Percentiles rank a stretch among this genome's conserved stretches.
phyloP scores from a whole-genome alignment of 1,284 basidiomycete genomes.

The Papiliotrema fonsecae region DNA sequence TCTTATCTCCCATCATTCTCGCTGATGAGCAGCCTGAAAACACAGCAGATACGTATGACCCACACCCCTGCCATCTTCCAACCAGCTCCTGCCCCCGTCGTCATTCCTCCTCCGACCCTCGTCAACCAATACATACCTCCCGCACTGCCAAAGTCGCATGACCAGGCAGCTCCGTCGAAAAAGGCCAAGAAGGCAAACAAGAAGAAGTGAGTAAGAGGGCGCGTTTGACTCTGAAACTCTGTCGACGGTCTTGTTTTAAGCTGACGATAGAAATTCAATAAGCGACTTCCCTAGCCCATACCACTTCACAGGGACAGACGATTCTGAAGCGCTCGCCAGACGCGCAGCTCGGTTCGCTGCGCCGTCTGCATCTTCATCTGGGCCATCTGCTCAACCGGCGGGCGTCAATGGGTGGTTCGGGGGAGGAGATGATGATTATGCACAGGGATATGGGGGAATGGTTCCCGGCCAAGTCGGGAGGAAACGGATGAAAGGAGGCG shows the following conservation, averaged over 20 bases:
- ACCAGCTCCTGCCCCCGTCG: not conserved
- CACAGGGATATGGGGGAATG: slow-evolving; percentile 10
- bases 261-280: slow-evolving; percentile 15
- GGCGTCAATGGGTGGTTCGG: slow-evolving; percentile 23
- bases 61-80: slow-evolving; percentile 13
- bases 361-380: slow-evolving; percentile 7
- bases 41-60: slow-evolving; percentile 29
- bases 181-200: slow-evolving; percentile 36
- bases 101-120: slow-evolving; percentile 8
- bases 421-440: slow-evolving; percentile 20
- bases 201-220: slow-evolving; percentile 19
- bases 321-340: slow-evolving; percentile 37
- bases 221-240: too few species aligned
- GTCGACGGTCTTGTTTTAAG: too few species aligned
- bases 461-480: slow-evolving; percentile 28
- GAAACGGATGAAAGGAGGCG: slow-evolving; percentile 39
- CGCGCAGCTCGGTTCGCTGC: slow-evolving; percentile 38
- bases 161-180: not conserved
- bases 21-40: slow-evolving; percentile 27
- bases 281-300: slow-evolving; percentile 27
- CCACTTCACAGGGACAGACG: slow-evolving; percentile 19
- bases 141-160: too few species aligned
- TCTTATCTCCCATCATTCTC: not conserved
- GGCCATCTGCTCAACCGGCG: not conserved
- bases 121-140: slow-evolving; percentile 1